phyloP scores from a whole-genome alignment of 139 green algal species.

The Dunaliella primolecta region DNA sequence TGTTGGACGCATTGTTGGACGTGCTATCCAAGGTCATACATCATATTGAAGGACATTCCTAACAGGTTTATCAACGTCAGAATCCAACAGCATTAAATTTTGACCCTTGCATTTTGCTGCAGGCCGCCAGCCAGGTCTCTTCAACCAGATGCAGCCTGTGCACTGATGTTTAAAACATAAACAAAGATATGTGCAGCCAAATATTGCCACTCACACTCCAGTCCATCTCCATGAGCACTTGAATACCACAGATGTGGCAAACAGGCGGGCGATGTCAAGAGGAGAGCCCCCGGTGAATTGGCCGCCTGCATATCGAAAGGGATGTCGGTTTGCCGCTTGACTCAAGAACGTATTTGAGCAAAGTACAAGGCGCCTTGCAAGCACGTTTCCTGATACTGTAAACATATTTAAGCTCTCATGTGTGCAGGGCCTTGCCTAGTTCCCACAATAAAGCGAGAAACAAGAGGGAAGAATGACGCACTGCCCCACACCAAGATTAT shows the following conservation, averaged over 20 bases:
- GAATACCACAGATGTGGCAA: constrained; percentile 44
- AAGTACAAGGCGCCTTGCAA: too few relatives aligned
- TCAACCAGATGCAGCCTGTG: neutral
- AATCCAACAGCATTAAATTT: neutral
- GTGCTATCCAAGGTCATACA: neutral
- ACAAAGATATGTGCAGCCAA: neutral
- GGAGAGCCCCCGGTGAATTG: constrained; percentile 37
- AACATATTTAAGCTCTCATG: too few relatives aligned
- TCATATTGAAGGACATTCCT: neutral
- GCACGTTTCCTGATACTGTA: too few relatives aligned
- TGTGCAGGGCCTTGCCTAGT: too few relatives aligned
- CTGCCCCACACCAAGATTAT: too few relatives aligned
- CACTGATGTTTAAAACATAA: neutral
- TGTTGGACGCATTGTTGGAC: neutral
- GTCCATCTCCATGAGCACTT: constrained; percentile 33
- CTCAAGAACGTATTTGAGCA: too few relatives aligned
- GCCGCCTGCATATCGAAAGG: constrained; percentile 45
- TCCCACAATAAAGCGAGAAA: too few relatives aligned
- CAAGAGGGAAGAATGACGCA: too few relatives aligned
- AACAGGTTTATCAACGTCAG: neutral
- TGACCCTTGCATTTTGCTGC: too few relatives aligned
- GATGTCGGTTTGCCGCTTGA: too few relatives aligned
- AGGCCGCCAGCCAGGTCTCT: too few relatives aligned
- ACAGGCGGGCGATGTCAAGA: constrained; percentile 39
- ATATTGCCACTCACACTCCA: constrained; percentile 23